Percentiles rank a stretch among this genome's conserved stretches.
These are phyloP conservation scores for Peronosclerospora sorghi DNA, from an alignment of 352 stramenopile genomes.

Conservation along the genomic window DNA sequence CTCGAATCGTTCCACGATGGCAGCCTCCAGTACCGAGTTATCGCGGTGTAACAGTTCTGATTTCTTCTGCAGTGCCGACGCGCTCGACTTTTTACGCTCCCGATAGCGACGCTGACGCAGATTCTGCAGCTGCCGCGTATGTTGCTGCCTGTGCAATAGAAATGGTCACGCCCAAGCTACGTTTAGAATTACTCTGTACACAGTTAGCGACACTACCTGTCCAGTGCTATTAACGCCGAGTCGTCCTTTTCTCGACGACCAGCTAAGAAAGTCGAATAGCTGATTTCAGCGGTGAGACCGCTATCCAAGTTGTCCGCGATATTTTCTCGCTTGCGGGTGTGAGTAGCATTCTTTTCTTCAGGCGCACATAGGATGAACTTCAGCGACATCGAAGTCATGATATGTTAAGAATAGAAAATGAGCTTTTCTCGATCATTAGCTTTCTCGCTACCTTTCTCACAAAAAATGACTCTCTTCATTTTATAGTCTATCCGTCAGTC, in stretches of 20 bases:
- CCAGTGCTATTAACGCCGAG: neutral
- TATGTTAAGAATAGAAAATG: neutral
- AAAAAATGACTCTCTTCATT: neutral
- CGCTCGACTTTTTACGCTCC: slow-evolving; percentile 31
- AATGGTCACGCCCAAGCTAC: too few species aligned
- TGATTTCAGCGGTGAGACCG: neutral
- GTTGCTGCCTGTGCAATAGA: slow-evolving; percentile 13
- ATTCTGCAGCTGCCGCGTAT: slow-evolving; percentile 31
- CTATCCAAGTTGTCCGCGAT: neutral
- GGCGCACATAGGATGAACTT: slow-evolving; percentile 21
- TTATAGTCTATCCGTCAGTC: slow-evolving; percentile 4
- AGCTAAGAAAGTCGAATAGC: neutral
- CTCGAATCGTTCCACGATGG: slow-evolving; percentile 19
- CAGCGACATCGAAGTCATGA: slow-evolving; percentile 27
- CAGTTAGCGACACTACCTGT: slow-evolving; percentile 5
- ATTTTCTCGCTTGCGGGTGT: neutral
- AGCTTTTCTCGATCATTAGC: slow-evolving; percentile 7
- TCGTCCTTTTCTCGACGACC: neutral
- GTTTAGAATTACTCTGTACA: too few species aligned
- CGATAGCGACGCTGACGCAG: slow-evolving; percentile 34
- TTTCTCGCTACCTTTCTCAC: slow-evolving; percentile 14
- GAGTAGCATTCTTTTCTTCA: slow-evolving; percentile 1
- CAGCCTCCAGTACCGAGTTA: slow-evolving; percentile 31
- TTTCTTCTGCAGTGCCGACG: slow-evolving; percentile 19
- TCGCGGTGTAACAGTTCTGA: slow-evolving; percentile 39